Base-by-base conservation (phyloP, 2,329 filamentous ascomycete genomes). In the Xylariales sp. region DNA sequence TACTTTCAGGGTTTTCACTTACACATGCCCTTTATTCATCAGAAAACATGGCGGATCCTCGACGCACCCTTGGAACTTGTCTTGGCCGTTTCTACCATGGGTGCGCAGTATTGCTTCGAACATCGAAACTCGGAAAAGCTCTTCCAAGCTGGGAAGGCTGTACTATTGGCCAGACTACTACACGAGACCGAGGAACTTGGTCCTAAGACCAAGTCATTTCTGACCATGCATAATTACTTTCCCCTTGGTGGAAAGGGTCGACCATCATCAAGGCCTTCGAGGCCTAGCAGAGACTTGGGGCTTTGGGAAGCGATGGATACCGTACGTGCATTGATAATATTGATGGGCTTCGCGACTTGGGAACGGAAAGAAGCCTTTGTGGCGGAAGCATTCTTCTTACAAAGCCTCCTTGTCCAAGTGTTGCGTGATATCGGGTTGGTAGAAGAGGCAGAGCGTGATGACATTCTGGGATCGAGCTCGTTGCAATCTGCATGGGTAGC, bases 301-400 rank as follows among this genome's bases (percentile, higher is more conserved):
- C 9, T 46, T 0, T 61, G 56, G 54, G 55, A 59, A 22, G 54
- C 57, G 7, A 47, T 65, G 1, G 61, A 65, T 22, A 55, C 59
- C 0, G 55, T 64, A 1, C 51, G 60, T 0, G 54, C 61, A 1
- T 46, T 65, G 5, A 57, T 65, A 5, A 54, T 56, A 1, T 53
- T 66, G 5, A 65, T 65, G 63, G 63, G 57, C 1, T 64, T 56
- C 21, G 63, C 63, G 1, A 64, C 63, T 0, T 65, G 63, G 63
- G 63, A 65, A 9, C 54, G 55, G 1, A 58, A 61, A 27, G 50
- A 52, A 9, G 36, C 49, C 0, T 50, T 64, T 8, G 44, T 65
- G 1, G 56, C 61, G 11, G 62, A 65, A 25, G 61, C 63, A 0
- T 64, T 65, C 14, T 46, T 47, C 0, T 25, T 65, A 0, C 63